Evolutionary conservation across 768 basidiomycete species (phyloP), one percentile per base, ranked within the genome.

Genomic region (Tulasnella sp.): DNA sequence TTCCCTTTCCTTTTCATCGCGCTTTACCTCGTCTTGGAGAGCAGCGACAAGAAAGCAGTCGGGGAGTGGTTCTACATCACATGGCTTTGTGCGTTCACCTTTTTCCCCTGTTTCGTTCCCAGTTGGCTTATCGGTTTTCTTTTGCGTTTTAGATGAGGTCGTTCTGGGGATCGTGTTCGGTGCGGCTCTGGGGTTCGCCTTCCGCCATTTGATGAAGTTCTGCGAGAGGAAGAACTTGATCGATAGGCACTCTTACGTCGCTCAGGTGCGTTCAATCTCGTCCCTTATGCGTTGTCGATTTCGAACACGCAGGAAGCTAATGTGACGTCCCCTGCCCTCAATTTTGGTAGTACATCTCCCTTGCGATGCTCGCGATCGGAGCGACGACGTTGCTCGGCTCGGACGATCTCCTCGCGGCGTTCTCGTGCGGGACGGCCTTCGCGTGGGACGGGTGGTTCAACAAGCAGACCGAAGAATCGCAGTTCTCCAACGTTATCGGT

Each of bases 381-480:
- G 84, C 91, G 40, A 91, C 88, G 71, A 90, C 89, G 0, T 84
- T 97, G 11, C 84, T 98, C 35, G 95, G 95, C 37, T 90, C 92
- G 12, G 95, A 98, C 80, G 95, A 98, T 80, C 87, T 99, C 22
- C 85, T 99, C 8, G 93, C 95, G 17, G 91, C 96, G 0, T 99
- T 98, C 79, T 88, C 89, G 5, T 98, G 95, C 77, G 97, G 97
- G 19, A 90, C 93, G 5, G 93, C 94, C 1, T 99, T 98, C 78
- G 96, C 94, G 0, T 97, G 94, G 94, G 95, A 96, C 78, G 94
- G 89, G 40, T 95, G 94, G 82, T 92, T 92, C 83, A 93, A 94
- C 80, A 87, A 88, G 72, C 93, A 95, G 77, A 97, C 95, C 0
- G 95, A 97, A 78, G 95, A 98, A 79, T 87, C 92, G 35, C 89